Evolutionary conservation across 1,284 basidiomycete genomes (phyloP).

Genomic region (Sanguinoderma infundibulare): DNA sequence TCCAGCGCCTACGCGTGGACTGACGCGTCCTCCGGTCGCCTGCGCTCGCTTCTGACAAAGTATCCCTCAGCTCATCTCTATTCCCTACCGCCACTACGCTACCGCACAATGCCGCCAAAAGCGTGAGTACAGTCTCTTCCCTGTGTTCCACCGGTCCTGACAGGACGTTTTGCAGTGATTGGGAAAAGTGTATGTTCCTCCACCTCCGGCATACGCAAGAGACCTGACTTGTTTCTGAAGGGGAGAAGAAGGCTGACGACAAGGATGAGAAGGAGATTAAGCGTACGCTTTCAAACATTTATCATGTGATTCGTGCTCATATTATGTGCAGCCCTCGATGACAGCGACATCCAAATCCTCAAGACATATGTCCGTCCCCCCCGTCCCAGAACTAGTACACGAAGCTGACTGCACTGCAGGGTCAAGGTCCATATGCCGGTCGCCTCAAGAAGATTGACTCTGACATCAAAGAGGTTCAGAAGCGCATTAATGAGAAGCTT

Average conservation of each 20-base stretch:
- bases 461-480: constrained; percentile 97
- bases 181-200: constrained; percentile 87
- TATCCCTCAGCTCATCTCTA: constrained; percentile 8
- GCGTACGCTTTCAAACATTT: constrained; percentile 50
- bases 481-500: constrained; percentile 96
- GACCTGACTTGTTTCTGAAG: constrained; percentile 42
- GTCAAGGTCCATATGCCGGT: constrained; percentile 96
- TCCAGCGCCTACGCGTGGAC: constrained; percentile 29
- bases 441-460: constrained; percentile 89
- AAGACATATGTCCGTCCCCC: constrained; percentile 85
- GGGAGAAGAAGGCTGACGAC: constrained; percentile 80
- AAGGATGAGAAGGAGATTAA: constrained; percentile 94
- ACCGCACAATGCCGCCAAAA: constrained; percentile 79
- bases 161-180: constrained; percentile 64
- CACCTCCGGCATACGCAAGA: constrained; percentile 28
- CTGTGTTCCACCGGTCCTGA: constrained; percentile 3
- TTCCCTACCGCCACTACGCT: constrained; percentile 12
- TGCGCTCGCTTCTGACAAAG: constrained; percentile 24
- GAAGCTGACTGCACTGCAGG: constrained; percentile 52
- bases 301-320: constrained; percentile 16
- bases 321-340: constrained; percentile 78
- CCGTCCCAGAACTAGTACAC: not conserved
- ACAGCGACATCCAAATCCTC: constrained; percentile 98
- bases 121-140: constrained; percentile 47
- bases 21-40: constrained; percentile 38